Base-by-base conservation (phyloP, 371 early-diverging fungal species). In the Quaeritorhiza haematococci region DNA sequence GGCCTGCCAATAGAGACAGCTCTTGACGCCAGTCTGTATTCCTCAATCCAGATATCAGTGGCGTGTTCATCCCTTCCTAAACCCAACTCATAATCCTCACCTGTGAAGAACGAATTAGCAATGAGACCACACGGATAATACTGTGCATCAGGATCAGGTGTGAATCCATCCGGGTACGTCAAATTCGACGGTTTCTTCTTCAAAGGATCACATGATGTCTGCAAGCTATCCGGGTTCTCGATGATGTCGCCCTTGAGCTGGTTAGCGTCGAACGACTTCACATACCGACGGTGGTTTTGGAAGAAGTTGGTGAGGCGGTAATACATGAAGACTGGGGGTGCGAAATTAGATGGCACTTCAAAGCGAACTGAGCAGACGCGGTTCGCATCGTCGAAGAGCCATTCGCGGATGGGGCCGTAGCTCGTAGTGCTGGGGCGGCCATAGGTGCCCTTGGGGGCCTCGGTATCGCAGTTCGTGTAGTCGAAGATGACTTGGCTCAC, bases 41-140 rank as follows among this genome's bases (percentile, higher is more conserved):
- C n/a, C n/a, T n/a, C n/a, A n/a, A n/a, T n/a, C n/a, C n/a, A n/a
- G n/a, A n/a, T n/a, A n/a, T n/a, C n/a, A n/a, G n/a, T n/a, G n/a
- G n/a, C n/a, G n/a, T n/a, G n/a, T n/a, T n/a, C n/a, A n/a, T n/a
- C n/a, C n/a, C n/a, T n/a, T n/a, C n/a, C n/a, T n/a, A n/a, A n/a
- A n/a, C n/a, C n/a, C n/a, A n/a, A n/a, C n/a, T n/a, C n/a, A n/a
- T n/a, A n/a, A n/a, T 1, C 23, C 56, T 54, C 71, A 84, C 90
- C 96, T 58, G 92, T 89, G 67, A 97, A 98, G 63, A 90, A 76
- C 6, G 96, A 96, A 68, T 98, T 95, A n/a, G 98, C 96, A 63
- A 99, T 92, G 35, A 97, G 71, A 0, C 99, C 99, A 64, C 98
- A 98, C n/a, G 99, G 99, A 73, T 96, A 99, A 55, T 90, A 83